Base-by-base conservation (phyloP, 495 filamentous ascomycete species). In the Lineolata rhizophorae region DNA sequence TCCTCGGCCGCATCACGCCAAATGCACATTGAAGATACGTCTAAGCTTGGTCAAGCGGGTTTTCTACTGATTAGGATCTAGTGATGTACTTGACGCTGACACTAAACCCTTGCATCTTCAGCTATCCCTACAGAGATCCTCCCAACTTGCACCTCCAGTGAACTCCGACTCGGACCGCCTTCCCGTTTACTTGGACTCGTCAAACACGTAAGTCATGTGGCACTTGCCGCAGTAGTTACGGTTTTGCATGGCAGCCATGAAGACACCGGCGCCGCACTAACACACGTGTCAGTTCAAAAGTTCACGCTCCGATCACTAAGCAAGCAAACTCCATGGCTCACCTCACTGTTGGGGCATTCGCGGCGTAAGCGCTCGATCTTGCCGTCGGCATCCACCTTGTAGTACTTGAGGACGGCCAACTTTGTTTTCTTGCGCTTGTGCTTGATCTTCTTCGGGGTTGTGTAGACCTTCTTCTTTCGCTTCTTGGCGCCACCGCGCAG, bases 401-500 rank as follows among this genome's bases (percentile, higher is more conserved):
- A 97, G 80, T 94, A 97, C 75, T 97, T 97, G 52, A 97, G 83
- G 48, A 97, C 82, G 45, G 87, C 90, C 50, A 97, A 69, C 74
- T 97, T 97, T 68, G 77, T 92, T 83, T 79, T 81, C 77, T 94
- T 95, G 65, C 83, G 74, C 79, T 95, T 97, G 67, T 97, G 87
- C 84, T 97, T 97, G 76, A 97, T 97, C 78, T 97, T 97, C 84
- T 97, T 97, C 54, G 87, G 87, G 47, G 90, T 97, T 52, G 79
- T 94, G 72, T 97, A 97, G 37, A 97, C 87, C 82, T 97, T 97
- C 85, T 97, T 97, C 79, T 97, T 97, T 48, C 87, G 66, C 81
- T 97, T 97, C 81, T 97, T 97, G 52, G 61, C 81, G 61, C 87
- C 87, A 55, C 75, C 75, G 70, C 87, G 90, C 37, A 99, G 82